Conservation (phyloP, 1,284 basidiomycete species). For the Melampsora medusae region DNA sequence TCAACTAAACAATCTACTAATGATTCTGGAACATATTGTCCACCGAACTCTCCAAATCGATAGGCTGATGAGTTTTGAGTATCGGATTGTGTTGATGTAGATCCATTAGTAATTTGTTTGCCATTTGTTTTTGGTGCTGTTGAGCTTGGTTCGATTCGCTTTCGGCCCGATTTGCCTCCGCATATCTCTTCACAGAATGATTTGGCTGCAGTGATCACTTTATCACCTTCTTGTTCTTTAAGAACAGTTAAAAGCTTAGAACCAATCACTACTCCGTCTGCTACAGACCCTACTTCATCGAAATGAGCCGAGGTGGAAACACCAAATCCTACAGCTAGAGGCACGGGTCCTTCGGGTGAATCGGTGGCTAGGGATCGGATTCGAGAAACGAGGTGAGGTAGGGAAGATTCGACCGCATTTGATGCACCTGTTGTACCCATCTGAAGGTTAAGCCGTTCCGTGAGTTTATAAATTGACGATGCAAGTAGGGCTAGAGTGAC, state of each 20-base stretch:
- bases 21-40: constrained; percentile 94
- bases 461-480: background rate
- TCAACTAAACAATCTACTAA: constrained; percentile 86
- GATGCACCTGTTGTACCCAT: constrained; percentile 33
- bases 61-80: constrained; percentile 58
- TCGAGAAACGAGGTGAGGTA: constrained; percentile 22
- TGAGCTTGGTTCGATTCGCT: background rate
- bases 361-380: constrained; percentile 15
- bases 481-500: background rate
- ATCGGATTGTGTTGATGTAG: background rate
- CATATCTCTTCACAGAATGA: constrained; percentile 33
- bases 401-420: constrained; percentile 2
- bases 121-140: background rate
- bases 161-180: constrained; percentile 7
- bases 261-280: constrained; percentile 92
- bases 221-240: constrained; percentile 61
- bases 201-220: constrained; percentile 7
- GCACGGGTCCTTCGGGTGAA: constrained; percentile 62
- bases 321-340: constrained; percentile 93
- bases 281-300: constrained; percentile 70
- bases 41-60: constrained; percentile 92
- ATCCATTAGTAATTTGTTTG: background rate
- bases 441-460: background rate
- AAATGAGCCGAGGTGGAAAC: constrained; percentile 91
- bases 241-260: constrained; percentile 79